These are phyloP conservation scores for Fusarium tricinctum DNA, from an alignment of 2,329 filamentous ascomycete species.

Conservation along the genomic window DNA sequence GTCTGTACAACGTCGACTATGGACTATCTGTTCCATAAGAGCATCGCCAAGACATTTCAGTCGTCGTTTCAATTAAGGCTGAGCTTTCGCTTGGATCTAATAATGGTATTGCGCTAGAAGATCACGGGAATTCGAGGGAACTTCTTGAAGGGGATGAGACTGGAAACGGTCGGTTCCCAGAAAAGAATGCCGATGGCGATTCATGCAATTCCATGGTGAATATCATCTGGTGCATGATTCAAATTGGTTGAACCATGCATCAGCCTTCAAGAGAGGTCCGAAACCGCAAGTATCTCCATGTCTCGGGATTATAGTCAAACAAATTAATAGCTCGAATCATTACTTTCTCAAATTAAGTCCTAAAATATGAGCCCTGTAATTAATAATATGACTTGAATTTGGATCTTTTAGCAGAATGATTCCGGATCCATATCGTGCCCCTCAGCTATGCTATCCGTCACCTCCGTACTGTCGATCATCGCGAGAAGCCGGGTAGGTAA, in stretches of 20 bases:
- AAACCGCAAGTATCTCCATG: no score
- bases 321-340: no score
- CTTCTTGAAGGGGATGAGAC: background rate
- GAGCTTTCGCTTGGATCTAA: constrained; percentile 2
- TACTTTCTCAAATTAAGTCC: no score
- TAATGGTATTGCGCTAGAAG: background rate
- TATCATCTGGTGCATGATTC: constrained; percentile 12
- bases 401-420: background rate
- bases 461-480: background rate
- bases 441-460: background rate
- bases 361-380: background rate
- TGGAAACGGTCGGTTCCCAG: background rate
- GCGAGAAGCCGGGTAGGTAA: background rate
- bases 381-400: background rate
- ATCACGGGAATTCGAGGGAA: background rate
- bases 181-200: background rate
- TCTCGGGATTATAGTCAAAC: no score
- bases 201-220: background rate
- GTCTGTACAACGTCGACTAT: background rate
- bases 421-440: background rate
- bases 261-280: no score
- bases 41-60: constrained; percentile 8
- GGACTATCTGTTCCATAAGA: no score
- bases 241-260: background rate
- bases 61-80: constrained; percentile 5